phyloP scores from a whole-genome alignment of 2,329 filamentous ascomycete genomes.

The Phialocephala sp. region DNA sequence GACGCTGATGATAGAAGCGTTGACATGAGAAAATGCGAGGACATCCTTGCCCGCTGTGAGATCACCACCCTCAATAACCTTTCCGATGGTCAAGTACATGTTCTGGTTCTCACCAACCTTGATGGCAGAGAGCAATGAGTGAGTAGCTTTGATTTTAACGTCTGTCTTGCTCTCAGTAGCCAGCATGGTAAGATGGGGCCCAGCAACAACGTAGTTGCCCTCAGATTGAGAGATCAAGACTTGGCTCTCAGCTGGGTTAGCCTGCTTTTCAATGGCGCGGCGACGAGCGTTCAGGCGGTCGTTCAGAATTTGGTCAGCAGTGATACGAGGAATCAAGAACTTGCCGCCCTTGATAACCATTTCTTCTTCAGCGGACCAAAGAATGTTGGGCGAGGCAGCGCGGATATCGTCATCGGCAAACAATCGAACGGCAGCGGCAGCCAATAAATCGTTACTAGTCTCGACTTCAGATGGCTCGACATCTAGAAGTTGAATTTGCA shows the following conservation, averaged over 20 bases:
- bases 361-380: conserved; percentile 22
- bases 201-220: conserved; percentile 16
- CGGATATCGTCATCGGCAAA: conserved; percentile 23
- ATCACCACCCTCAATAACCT: conserved; percentile 19
- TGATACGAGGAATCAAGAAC: conserved; percentile 22
- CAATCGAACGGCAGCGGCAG: conserved; percentile 18
- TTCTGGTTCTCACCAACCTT: conserved; percentile 21
- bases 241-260: conserved; percentile 17
- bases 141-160: conserved; percentile 22
- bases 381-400: conserved; percentile 20
- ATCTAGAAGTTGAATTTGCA: conserved; percentile 20
- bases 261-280: conserved; percentile 21
- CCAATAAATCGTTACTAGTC: conserved; percentile 21
- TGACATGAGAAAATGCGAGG: conserved; percentile 20
- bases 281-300: conserved; percentile 21
- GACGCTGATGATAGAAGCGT: conserved; percentile 19
- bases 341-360: conserved; percentile 21
- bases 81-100: conserved; percentile 23
- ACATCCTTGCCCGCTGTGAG: conserved; percentile 21
- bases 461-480: conserved; percentile 21
- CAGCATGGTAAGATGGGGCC: conserved; percentile 17
- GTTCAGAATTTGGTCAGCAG: conserved; percentile 17
- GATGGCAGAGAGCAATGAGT: conserved; percentile 18
- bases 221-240: conserved; percentile 16
- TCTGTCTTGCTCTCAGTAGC: conserved; percentile 12